Evolutionary conservation across 2,329 filamentous ascomycete species (phyloP), one percentile per base, ranked within the genome.

Genomic region (Cladophialophora immunda): DNA sequence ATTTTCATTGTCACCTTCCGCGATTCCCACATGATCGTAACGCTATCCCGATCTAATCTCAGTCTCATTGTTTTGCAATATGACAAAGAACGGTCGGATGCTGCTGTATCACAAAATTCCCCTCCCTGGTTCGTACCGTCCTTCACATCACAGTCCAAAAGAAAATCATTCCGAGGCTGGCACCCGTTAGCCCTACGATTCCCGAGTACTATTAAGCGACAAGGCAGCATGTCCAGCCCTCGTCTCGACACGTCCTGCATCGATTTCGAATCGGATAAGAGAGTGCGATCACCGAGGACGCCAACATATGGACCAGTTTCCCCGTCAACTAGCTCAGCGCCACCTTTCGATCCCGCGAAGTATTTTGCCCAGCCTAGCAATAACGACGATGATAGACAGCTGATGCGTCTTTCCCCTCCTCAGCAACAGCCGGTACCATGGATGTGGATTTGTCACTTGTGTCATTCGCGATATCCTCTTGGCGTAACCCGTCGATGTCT

Each of bases 381-480:
- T 6, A 45, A 57, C n/a, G 22, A n/a, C 7, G 9, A 54, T 13
- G 55, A 57, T 15, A 58, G 38, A 36, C 57, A 13, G 2, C 38
- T 41, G 7, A 5, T 41, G 7, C 57, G 19, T 11, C n/a, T 19
- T 11, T 60, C 64, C 13, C 66, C 72, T 30, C 69, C 69, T 25
- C 64, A 66, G 9, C 25, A 54, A 9, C 58, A 63, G 15, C 72
- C 72, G 8, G 36, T 68, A 30, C 45, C 69, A 22, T 86, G 84
- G 84, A 75, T 83, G 36, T 87, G 85, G 85, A 78, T 80, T 69
- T 86, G 85, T 72, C 85, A 87, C 72, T 73, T 81, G 52, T 87
- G 85, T 75, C 74, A 76, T 41, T 77, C 75, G 19, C 77, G 75
- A 11, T 87, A 86, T 73, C 75, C 77, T 1, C 77, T 87, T 2